Conservation (phyloP, 495 filamentous ascomycete species). For the Durotheca rogersii region DNA sequence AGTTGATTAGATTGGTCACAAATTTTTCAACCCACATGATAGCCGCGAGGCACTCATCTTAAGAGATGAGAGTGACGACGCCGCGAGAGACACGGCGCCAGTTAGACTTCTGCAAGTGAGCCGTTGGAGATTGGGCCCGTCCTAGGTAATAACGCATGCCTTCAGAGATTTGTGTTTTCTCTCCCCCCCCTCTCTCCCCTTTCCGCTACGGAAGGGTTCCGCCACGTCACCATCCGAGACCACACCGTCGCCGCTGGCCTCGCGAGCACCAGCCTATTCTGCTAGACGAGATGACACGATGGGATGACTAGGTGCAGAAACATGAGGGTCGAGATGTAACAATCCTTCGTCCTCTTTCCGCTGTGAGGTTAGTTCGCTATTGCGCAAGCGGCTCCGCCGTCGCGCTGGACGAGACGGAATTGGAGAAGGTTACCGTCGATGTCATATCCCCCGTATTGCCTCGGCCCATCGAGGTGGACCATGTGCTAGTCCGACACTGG, state of each 20-base stretch:
- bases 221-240: neutral
- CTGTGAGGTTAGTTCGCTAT: neutral
- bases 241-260: neutral
- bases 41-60: no score
- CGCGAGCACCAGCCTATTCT: neutral
- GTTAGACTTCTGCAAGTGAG: no score
- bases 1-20: no score
- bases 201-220: neutral
- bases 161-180: neutral
- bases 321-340: neutral
- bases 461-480: constrained; percentile 18
- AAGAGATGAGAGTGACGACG: no score
- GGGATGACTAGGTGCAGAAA: neutral
- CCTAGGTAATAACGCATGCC: no score
- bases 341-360: neutral
- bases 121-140: no score
- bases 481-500: constrained; percentile 2
- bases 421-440: neutral
- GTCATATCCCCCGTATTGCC: no score
- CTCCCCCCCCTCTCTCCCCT: neutral
- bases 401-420: constrained; percentile 11
- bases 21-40: no score
- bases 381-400: neutral
- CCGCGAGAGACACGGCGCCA: no score
- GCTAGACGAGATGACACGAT: neutral